Evolutionary conservation across 2,329 filamentous ascomycete genomes (phyloP).

Genomic region (Tolypocladium amazonense): DNA sequence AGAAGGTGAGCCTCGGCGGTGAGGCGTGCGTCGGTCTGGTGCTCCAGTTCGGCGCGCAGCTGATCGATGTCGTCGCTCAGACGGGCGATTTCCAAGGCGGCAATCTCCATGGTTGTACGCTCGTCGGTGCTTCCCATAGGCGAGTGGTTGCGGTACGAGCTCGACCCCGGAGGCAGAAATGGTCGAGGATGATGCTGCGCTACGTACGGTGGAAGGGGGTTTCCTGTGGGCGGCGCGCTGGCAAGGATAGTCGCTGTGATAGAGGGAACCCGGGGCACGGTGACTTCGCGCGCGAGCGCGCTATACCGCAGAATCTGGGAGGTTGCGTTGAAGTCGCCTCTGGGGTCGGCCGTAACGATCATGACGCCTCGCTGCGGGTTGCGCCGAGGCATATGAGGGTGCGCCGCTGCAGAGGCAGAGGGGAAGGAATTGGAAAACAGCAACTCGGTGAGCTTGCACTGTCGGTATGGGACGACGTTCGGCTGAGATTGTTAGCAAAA

Average conservation of each 20-base stretch:
- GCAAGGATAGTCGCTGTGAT: slow-evolving; percentile 60
- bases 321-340: slow-evolving; percentile 93
- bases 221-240: slow-evolving; percentile 16
- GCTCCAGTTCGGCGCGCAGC: slow-evolving; percentile 56
- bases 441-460: slow-evolving; percentile 77
- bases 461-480: slow-evolving; percentile 66
- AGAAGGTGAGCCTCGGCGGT: slow-evolving; percentile 65
- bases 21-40: slow-evolving; percentile 59
- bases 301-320: slow-evolving; percentile 93
- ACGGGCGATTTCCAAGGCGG: slow-evolving; percentile 70
- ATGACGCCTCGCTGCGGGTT: slow-evolving; percentile 83
- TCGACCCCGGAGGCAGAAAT: slow-evolving; percentile 27
- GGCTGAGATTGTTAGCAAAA: slow-evolving; percentile 35
- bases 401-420: slow-evolving; percentile 36
- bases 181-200: slow-evolving; percentile 24
- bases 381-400: slow-evolving; percentile 32
- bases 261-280: slow-evolving; percentile 78
- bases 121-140: slow-evolving; percentile 33
- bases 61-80: slow-evolving; percentile 63
- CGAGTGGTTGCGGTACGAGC: slow-evolving; percentile 27
- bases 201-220: slow-evolving; percentile 18
- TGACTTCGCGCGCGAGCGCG: slow-evolving; percentile 84
- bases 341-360: slow-evolving; percentile 89
- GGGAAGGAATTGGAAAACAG: slow-evolving; percentile 84
- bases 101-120: slow-evolving; percentile 68